phyloP scores from a whole-genome alignment of 1,284 basidiomycete species.

The Pseudozyma flocculosa region DNA sequence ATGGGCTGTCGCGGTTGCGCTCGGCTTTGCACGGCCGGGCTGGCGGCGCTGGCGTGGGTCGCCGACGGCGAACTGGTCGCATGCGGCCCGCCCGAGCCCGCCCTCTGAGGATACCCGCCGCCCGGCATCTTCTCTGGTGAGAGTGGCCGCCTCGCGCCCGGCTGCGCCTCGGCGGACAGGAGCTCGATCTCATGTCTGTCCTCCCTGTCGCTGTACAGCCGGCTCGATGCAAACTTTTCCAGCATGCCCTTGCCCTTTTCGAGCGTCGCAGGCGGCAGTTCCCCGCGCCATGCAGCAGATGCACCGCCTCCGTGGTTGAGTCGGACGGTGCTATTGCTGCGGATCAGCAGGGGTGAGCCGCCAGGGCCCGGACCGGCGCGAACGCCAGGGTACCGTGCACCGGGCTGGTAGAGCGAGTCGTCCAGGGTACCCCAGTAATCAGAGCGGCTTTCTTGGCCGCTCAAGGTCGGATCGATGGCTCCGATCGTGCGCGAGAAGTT shows the following conservation, averaged over 20 bases:
- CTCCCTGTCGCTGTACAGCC: slow-evolving; percentile 21
- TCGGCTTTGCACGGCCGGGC: not conserved
- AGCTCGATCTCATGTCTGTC: slow-evolving; percentile 30
- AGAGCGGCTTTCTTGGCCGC: slow-evolving; percentile 15
- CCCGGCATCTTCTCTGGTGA: not conserved
- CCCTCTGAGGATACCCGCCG: too few relatives aligned
- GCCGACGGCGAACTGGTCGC: not conserved
- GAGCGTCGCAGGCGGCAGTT: slow-evolving; percentile 3
- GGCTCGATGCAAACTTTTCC: slow-evolving; percentile 26
- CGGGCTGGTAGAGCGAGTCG: slow-evolving; percentile 1
- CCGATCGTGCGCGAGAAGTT: slow-evolving; percentile 24
- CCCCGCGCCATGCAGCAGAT: slow-evolving; percentile 20
- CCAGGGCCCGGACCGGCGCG: not conserved
- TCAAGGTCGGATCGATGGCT: slow-evolving; percentile 34
- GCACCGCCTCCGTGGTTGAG: slow-evolving; percentile 24
- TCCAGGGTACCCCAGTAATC: slow-evolving; percentile 50
- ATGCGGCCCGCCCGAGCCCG: not conserved
- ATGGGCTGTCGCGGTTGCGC: not conserved
- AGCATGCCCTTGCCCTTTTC: slow-evolving; percentile 21
- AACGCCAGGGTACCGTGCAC: not conserved
- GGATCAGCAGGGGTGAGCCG: slow-evolving; percentile 16
- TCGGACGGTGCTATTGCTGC: slow-evolving; percentile 35
- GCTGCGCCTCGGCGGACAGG: too few relatives aligned
- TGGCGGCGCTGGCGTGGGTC: not conserved
- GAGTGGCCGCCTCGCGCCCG: not conserved